Conservation (phyloP, 768 basidiomycete species). For the Podaxis pistillaris region DNA sequence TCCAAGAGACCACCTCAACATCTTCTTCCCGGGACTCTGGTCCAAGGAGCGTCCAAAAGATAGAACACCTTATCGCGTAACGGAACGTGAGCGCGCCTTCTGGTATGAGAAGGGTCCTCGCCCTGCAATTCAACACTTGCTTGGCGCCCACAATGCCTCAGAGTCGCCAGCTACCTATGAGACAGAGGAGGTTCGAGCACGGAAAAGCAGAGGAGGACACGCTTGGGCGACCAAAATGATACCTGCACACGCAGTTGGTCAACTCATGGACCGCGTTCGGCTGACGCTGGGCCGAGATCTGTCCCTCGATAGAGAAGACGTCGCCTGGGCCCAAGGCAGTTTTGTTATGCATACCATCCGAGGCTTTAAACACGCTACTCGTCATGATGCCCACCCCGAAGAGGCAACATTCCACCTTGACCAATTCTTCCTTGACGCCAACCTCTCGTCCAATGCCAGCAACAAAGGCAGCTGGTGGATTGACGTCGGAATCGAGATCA, state of each 20-base stretch:
- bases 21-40: slow-evolving; percentile 27
- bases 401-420: neutral
- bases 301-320: neutral
- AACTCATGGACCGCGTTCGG: too few species aligned
- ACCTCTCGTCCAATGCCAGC: neutral
- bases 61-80: slow-evolving; percentile 2
- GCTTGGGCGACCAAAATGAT: slow-evolving; percentile 21
- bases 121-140: slow-evolving; percentile 20
- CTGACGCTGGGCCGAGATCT: too few species aligned
- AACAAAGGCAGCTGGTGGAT: slow-evolving; percentile 19
- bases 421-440: neutral
- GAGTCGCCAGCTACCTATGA: slow-evolving; percentile 27
- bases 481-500: slow-evolving; percentile 23
- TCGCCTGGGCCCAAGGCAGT: slow-evolving; percentile 6
- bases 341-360: slow-evolving; percentile 15
- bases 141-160: neutral
- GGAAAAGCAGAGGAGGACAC: slow-evolving; percentile 16
- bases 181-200: slow-evolving; percentile 23
- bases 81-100: slow-evolving; percentile 5
- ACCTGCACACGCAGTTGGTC: slow-evolving; percentile 1
- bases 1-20: neutral
- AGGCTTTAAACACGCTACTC: slow-evolving; percentile 13
- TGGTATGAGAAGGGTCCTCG: slow-evolving; percentile 25
- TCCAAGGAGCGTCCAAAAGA: neutral
- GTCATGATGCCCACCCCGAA: neutral